Evolutionary conservation across 2,329 filamentous ascomycete genomes (phyloP).

Genomic region (Dendryphion nanum): DNA sequence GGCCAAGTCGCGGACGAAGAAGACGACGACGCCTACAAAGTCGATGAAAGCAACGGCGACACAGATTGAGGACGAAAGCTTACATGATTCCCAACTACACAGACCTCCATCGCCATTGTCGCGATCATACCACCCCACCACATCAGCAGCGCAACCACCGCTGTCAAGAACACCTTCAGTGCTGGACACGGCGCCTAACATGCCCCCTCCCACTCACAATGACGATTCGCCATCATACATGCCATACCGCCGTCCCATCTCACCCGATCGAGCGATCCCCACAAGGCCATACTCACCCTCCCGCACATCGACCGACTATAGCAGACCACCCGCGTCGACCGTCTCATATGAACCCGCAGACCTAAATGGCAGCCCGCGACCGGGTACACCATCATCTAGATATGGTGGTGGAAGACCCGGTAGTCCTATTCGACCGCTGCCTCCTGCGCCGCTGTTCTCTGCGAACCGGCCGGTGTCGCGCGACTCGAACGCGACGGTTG

Average conservation of each 20-base stretch:
- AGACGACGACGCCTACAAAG: conserved; percentile 18
- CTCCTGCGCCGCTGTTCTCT: conserved; percentile 82
- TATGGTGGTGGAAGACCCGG: conserved; percentile 78
- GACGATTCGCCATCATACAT: conserved; percentile 63
- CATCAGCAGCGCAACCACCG: conserved; percentile 43
- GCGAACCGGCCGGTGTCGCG: conserved; percentile 48
- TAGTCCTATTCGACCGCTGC: conserved; percentile 81
- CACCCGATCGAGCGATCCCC: conserved; percentile 49
- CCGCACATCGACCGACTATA: conserved; percentile 59
- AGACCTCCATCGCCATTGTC: conserved; percentile 43
- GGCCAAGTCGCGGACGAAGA: conserved; percentile 4
- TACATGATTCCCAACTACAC: conserved; percentile 25
- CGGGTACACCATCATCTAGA: conserved; percentile 83
- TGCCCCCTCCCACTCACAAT: conserved; percentile 59
- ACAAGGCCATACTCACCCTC: conserved; percentile 55
- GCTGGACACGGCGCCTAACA: conserved; percentile 49
- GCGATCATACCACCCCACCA: conserved; percentile 51
- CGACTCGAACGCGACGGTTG: conserved; percentile 46
- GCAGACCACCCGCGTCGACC: conserved; percentile 67
- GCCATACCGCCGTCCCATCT: conserved; percentile 52
- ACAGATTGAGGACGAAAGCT: conserved; percentile 26
- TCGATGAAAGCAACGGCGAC: conserved; percentile 24
- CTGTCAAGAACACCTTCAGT: conserved; percentile 51
- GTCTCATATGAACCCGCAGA: conserved; percentile 82
- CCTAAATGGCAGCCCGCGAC: conserved; percentile 83